Conservation (phyloP, 225 moss, liverwort and hornwort genomes). For the Pseudisothecium myosuroides region DNA sequence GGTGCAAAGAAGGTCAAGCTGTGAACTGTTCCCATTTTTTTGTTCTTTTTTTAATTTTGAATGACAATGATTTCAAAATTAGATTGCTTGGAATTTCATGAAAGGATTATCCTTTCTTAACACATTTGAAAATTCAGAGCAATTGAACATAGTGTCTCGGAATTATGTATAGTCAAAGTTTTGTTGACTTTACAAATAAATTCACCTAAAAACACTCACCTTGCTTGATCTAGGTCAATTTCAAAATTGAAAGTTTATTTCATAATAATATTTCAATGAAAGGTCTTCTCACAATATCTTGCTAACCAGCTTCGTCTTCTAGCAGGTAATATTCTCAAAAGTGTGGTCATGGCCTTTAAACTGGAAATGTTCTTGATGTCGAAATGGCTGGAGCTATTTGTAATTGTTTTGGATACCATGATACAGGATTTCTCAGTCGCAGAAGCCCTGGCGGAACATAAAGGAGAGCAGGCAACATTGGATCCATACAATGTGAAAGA, state of each 20-base stretch:
- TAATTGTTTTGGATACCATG: neutral
- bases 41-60: neutral
- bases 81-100: neutral
- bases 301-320: neutral
- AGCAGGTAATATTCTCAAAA: neutral
- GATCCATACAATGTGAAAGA: slow-evolving; percentile 65
- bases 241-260: too few species aligned
- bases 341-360: neutral
- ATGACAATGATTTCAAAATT: neutral
- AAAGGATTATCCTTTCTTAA: neutral
- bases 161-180: neutral
- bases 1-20: neutral
- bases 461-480: slow-evolving; percentile 11
- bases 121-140: neutral
- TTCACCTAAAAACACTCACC: neutral
- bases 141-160: neutral
- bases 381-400: neutral
- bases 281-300: neutral
- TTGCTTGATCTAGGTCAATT: neutral
- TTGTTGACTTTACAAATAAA: neutral
- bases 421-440: slow-evolving; percentile 23
- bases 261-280: neutral
- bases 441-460: slow-evolving; percentile 24
- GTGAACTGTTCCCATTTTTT: neutral
- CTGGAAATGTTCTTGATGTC: neutral